Evolutionary conservation across 495 filamentous ascomycete genomes (phyloP).

Genomic region (Trichoderma gamsii): DNA sequence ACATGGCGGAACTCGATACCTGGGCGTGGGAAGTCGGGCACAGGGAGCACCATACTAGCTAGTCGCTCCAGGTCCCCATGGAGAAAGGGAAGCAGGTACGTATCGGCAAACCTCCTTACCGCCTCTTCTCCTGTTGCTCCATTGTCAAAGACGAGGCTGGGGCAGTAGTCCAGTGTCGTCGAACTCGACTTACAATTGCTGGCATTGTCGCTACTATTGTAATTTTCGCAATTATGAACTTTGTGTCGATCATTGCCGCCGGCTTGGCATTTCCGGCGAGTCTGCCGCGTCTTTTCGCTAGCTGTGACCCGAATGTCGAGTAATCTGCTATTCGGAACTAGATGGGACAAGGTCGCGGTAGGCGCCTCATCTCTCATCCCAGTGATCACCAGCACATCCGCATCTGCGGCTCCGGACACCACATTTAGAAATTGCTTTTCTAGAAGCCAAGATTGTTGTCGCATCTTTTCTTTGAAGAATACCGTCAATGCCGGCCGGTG

Average conservation of each 20-base stretch:
- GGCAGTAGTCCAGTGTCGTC: no score
- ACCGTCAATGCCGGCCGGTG: conserved; percentile 49
- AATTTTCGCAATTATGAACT: no score
- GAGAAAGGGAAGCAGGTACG: no score
- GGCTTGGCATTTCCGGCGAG: conserved; percentile 33
- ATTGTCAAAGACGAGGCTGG: no score
- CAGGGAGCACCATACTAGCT: no score
- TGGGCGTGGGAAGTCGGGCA: no score
- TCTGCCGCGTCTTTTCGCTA: conserved; percentile 37
- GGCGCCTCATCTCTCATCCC: conserved; percentile 62
- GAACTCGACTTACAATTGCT: conserved; percentile 28
- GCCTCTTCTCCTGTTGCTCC: no score
- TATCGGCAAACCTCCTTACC: no score
- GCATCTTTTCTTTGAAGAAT: conserved; percentile 48
- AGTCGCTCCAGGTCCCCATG: no score
- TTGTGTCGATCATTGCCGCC: conserved; percentile 24
- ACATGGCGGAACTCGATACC: no score
- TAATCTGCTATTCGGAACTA: conserved; percentile 50
- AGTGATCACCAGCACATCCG: conserved; percentile 58
- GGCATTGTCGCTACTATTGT: conserved; percentile 19
- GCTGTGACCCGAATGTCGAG: conserved; percentile 49
- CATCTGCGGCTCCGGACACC: no score
- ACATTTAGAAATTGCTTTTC: conserved; percentile 56
- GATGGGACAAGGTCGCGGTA: conserved; percentile 47
- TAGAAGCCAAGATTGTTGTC: conserved; percentile 41